Percentiles rank a stretch among this genome's conserved stretches.
phyloP scores from a whole-genome alignment of 352 stramenopile species.

The Phytophthora ohioensis region DNA sequence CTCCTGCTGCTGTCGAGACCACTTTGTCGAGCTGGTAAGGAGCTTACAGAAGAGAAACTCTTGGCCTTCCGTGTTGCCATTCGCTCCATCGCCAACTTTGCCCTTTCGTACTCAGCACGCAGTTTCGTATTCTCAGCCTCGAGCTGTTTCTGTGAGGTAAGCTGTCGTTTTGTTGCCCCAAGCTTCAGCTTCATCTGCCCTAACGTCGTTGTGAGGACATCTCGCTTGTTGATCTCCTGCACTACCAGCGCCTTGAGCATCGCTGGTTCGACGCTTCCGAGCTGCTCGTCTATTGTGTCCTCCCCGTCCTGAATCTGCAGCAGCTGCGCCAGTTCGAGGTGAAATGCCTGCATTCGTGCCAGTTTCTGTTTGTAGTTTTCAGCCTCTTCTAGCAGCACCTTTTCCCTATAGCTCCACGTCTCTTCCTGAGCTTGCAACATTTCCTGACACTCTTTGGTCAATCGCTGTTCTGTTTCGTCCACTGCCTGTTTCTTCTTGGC shows the following conservation, averaged over 20 bases:
- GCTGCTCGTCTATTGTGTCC: conserved; percentile 5
- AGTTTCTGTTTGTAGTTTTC: conserved; percentile 31
- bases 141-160: conserved; percentile 48
- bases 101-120: conserved; percentile 69
- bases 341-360: conserved; percentile 35
- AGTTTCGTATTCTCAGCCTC: conserved; percentile 61
- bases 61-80: conserved; percentile 49
- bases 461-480: conserved; percentile 28
- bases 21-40: conserved; percentile 12
- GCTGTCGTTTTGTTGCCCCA: conserved; percentile 47
- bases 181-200: conserved; percentile 43
- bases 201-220: conserved; percentile 32
- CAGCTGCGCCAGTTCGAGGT: conserved; percentile 50
- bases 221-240: conserved; percentile 43
- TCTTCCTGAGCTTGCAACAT: conserved; percentile 46
- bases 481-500: conserved; percentile 36
- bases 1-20: conserved; percentile 16
- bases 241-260: conserved; percentile 52
- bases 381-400: conserved; percentile 24
- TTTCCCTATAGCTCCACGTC: conserved; percentile 39
- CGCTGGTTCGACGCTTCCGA: conserved; percentile 25
- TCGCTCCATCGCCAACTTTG: conserved; percentile 72
- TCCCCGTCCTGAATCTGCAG: conserved; percentile 28
- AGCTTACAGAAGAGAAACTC: conserved; percentile 22
- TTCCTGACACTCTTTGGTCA: conserved; percentile 38